Evolutionary conservation across 345 rosid genomes (phyloP).

Genomic region (Combretum micranthum): DNA sequence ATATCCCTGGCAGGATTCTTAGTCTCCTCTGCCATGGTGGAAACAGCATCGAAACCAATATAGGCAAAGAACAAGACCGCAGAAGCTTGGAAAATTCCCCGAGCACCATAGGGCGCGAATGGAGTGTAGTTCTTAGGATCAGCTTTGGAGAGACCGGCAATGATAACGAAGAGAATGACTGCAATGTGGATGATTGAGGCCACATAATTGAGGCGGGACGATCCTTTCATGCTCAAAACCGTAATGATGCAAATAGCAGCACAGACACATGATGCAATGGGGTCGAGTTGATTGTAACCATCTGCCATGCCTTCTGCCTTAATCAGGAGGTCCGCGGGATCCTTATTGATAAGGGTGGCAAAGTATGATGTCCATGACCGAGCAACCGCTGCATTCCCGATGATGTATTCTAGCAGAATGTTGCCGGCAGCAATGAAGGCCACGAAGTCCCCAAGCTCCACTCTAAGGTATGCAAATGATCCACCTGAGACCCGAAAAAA

Average conservation of each 20-base stretch:
- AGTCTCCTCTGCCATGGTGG: constrained; percentile 92
- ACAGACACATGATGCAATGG: constrained; percentile 51
- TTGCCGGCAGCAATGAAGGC: constrained; percentile 90
- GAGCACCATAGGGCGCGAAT: constrained; percentile 46
- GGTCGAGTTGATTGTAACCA: constrained; percentile 62
- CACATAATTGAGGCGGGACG: constrained; percentile 63
- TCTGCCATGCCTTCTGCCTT: constrained; percentile 33
- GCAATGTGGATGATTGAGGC: constrained; percentile 60
- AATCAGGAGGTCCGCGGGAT: constrained; percentile 61
- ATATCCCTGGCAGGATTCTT: constrained; percentile 73
- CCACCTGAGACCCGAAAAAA: constrained; percentile 8
- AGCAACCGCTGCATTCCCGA: constrained; percentile 73
- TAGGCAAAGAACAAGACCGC: constrained; percentile 83
- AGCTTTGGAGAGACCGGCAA: constrained; percentile 56
- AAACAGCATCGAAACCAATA: constrained; percentile 76
- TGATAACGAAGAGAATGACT: constrained; percentile 61
- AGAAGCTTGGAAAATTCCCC: constrained; percentile 57
- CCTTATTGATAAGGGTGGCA: constrained; percentile 71
- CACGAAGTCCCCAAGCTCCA: constrained; percentile 85
- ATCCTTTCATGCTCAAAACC: constrained; percentile 63
- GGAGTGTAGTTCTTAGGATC: constrained; percentile 39
- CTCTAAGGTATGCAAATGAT: constrained; percentile 48
- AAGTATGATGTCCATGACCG: constrained; percentile 85
- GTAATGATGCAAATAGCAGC: constrained; percentile 45
- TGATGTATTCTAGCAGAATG: constrained; percentile 62